phyloP scores from a whole-genome alignment of 805 yeast genomes.

The Lachancea cidri region DNA sequence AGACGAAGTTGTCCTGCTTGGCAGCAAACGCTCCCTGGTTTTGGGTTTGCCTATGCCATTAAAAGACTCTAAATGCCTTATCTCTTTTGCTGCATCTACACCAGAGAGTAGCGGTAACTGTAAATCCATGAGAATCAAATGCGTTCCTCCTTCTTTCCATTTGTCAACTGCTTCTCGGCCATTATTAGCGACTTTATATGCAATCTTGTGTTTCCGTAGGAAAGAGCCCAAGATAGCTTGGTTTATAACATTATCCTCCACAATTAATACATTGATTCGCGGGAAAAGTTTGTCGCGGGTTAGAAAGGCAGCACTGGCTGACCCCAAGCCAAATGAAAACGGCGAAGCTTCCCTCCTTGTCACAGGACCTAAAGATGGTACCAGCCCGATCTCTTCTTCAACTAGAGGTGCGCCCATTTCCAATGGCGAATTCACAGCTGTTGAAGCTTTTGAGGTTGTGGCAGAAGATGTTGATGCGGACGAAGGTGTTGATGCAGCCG shows the following conservation, averaged over 20 bases:
- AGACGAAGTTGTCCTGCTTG: background rate
- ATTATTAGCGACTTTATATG: conserved; percentile 80
- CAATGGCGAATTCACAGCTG: background rate
- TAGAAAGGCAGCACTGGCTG: conserved; percentile 14
- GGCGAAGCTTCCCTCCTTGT: conserved; percentile 7
- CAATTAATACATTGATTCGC: conserved; percentile 83
- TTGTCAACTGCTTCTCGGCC: conserved; percentile 93
- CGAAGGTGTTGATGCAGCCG: background rate
- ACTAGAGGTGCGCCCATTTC: conserved; percentile 16
- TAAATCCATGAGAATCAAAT: conserved; percentile 92
- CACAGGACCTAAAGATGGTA: conserved; percentile 9
- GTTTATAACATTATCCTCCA: conserved; percentile 93
- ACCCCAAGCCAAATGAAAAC: conserved; percentile 4
- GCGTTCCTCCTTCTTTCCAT: conserved; percentile 94
- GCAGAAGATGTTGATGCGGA: background rate
- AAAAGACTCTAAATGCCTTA: conserved; percentile 73
- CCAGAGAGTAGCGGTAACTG: conserved; percentile 96
- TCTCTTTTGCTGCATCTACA: conserved; percentile 88
- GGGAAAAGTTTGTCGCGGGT: conserved; percentile 66
- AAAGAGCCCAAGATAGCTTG: conserved; percentile 88
- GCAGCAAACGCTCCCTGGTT: background rate
- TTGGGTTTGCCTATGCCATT: conserved; percentile 61
- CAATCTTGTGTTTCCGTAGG: conserved; percentile 76
- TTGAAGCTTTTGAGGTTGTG: background rate
- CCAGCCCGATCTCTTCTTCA: conserved; percentile 26